A percentile compares a stretch with the other conserved stretches of the same genome.
Evolutionary conservation across 371 early-diverging fungal species (phyloP).

Genomic region (Syncephalastrum sp.): DNA sequence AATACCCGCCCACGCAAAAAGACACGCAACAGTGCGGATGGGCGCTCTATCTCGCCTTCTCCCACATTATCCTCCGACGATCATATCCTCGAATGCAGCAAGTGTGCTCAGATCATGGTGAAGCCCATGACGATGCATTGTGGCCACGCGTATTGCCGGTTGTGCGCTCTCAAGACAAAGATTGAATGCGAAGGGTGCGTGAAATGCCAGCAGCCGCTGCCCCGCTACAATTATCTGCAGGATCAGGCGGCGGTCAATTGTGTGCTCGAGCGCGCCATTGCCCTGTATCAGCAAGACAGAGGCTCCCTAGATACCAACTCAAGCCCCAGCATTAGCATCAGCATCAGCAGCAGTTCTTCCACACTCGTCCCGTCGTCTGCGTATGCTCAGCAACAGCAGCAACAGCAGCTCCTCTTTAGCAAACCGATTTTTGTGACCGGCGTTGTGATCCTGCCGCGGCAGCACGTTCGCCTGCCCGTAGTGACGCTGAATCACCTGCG

Average conservation of each 20-base stretch:
- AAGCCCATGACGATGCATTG: conserved; percentile 67
- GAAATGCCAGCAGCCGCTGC: conserved; percentile 24
- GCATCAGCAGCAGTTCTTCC: not conserved
- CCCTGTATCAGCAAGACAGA: too few species aligned
- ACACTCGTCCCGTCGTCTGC: too few species aligned
- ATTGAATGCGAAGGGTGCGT: conserved; percentile 18
- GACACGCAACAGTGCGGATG: conserved; percentile 15
- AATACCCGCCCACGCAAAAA: conserved; percentile 1
- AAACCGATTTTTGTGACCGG: conserved; percentile 10
- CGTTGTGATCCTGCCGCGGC: conserved; percentile 8
- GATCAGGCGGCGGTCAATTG: conserved; percentile 14
- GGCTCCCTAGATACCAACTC: too few species aligned
- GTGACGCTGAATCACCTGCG: conserved; percentile 6
- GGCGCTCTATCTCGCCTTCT: conserved; percentile 38
- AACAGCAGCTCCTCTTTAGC: too few species aligned
- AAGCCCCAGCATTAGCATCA: not conserved
- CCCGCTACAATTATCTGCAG: conserved; percentile 25
- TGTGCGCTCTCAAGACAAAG: conserved; percentile 43
- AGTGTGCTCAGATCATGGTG: conserved; percentile 52
- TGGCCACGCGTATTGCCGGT: conserved; percentile 71
- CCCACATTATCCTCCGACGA: too few species aligned
- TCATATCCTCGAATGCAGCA: conserved; percentile 35
- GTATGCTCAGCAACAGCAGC: too few species aligned
- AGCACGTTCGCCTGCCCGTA: conserved; percentile 10
- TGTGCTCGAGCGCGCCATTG: conserved; percentile 4